Conservation (phyloP, 148 eudicot genomes). For the Rhododendron griersonianum region DNA sequence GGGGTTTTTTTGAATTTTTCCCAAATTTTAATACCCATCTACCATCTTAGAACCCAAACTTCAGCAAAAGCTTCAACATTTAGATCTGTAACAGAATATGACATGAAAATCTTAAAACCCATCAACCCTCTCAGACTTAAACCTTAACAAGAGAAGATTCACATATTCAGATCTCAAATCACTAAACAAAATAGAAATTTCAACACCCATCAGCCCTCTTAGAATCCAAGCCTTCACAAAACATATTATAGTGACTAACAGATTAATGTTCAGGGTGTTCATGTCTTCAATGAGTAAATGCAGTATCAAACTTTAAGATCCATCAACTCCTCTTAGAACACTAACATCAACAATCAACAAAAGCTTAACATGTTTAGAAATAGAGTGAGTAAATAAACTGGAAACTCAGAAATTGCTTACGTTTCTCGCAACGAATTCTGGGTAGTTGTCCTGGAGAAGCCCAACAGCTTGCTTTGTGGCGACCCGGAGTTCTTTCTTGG, state of each 20-base stretch:
- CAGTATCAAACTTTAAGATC: neutral
- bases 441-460: constrained; percentile 69
- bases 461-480: constrained; percentile 47
- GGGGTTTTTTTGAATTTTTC: no score
- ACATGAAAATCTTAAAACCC: neutral
- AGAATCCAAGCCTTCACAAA: neutral
- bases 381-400: neutral
- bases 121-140: neutral
- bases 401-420: constrained; percentile 23
- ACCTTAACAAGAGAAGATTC: neutral
- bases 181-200: neutral
- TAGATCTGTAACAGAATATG: neutral
- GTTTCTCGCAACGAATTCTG: constrained; percentile 66
- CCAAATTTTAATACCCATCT: neutral
- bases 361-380: neutral
- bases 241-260: neutral
- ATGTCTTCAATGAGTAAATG: neutral
- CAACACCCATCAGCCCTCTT: neutral
- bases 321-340: neutral
- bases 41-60: neutral
- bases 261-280: neutral
- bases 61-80: neutral
- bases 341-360: neutral
- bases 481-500: constrained; percentile 45
- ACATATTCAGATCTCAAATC: neutral